Evolutionary conservation across 306 rosid species (phyloP).

Genomic region (Biancaea sappan): DNA sequence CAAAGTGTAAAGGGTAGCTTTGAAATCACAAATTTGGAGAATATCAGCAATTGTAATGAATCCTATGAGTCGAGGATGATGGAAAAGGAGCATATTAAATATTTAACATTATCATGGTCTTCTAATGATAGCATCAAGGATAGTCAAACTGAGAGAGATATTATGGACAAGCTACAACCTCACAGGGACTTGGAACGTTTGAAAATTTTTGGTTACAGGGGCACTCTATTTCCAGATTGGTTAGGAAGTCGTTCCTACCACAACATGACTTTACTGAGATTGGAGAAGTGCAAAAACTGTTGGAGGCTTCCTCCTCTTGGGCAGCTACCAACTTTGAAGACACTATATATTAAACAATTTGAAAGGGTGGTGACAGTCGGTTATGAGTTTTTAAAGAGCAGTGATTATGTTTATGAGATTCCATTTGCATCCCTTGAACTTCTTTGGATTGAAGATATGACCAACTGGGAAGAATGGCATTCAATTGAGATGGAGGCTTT

Average conservation of each 20-base stretch:
- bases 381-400: not conserved
- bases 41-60: not conserved
- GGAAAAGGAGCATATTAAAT: not conserved
- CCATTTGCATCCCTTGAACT: not conserved
- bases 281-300: not conserved
- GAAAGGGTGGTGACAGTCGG: not conserved
- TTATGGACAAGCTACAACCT: slow-evolving; percentile 6
- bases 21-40: not conserved
- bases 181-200: not conserved
- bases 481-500: too few relatives aligned
- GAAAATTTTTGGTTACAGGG: not conserved
- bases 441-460: not conserved
- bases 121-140: not conserved
- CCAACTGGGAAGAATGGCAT: too few relatives aligned
- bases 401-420: not conserved
- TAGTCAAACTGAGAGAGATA: not conserved
- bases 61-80: not conserved
- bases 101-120: not conserved
- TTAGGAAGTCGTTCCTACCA: not conserved
- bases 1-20: not conserved
- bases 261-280: not conserved
- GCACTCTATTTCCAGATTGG: slow-evolving; percentile 10
- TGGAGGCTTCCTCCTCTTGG: slow-evolving; percentile 22
- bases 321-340: not conserved
- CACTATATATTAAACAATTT: not conserved